Evolutionary conservation across 306 rosid genomes (phyloP).

Genomic region (Cucurbita argyrosperma): DNA sequence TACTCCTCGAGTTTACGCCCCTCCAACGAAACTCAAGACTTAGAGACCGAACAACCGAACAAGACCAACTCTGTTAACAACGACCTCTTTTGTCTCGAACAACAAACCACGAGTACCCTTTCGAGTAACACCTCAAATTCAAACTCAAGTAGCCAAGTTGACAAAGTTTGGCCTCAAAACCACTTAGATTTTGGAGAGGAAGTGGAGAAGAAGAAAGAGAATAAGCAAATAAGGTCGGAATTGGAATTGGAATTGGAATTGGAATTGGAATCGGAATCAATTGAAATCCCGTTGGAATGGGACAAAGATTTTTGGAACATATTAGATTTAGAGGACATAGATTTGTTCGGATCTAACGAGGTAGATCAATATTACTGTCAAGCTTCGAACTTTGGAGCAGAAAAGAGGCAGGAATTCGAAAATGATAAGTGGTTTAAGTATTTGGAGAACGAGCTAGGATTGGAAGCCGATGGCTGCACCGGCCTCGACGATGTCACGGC

Average conservation of each 20-base stretch:
- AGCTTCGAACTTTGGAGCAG: constrained; percentile 13
- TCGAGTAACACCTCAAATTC: not conserved
- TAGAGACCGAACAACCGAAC: not conserved
- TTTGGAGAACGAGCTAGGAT: constrained; percentile 49
- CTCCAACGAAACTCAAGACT: constrained; percentile 17
- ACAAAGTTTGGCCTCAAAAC: not conserved
- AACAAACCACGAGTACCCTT: constrained; percentile 5
- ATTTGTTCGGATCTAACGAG: constrained; percentile 4
- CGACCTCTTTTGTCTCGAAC: constrained; percentile 1
- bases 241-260: not conserved
- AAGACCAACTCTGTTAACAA: not conserved
- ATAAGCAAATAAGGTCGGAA: not conserved
- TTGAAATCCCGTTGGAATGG: constrained; percentile 25
- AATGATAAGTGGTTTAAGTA: constrained; percentile 31
- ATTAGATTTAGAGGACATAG: constrained; percentile 23
- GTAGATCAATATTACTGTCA: not conserved
- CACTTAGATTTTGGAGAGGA: not conserved
- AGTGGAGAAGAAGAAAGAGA: not conserved
- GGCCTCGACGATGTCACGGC: not conserved
- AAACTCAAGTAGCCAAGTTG: constrained; percentile 12
- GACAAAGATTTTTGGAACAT: constrained; percentile 60
- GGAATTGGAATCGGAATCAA: constrained; percentile 16
- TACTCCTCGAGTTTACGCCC: constrained; percentile 25
- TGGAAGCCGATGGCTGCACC: constrained; percentile 15
- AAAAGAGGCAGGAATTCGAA: constrained; percentile 12